Evolutionary conservation across 2,329 filamentous ascomycete species (phyloP).

Genomic region (Pseudogymnoascus sp.): DNA sequence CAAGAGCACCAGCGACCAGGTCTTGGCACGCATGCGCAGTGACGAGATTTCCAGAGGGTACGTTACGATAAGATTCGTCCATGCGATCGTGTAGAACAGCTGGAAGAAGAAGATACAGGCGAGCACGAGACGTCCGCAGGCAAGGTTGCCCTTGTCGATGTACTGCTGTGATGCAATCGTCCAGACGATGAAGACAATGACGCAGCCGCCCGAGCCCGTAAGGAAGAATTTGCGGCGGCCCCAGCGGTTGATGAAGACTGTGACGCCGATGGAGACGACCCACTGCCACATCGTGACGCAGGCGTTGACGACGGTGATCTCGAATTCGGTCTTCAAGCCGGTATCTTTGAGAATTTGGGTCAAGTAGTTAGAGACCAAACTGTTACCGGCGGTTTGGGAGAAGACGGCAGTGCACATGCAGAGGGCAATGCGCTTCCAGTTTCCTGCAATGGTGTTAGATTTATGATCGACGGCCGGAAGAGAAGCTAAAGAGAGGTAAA

Average conservation of each 20-base stretch:
- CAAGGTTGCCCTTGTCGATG: slow-evolving; percentile 28
- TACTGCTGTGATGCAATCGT: slow-evolving; percentile 35
- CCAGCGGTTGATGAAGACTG: slow-evolving; percentile 32
- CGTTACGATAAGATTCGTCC: slow-evolving; percentile 37
- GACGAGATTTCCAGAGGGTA: slow-evolving; percentile 38
- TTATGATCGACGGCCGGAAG: slow-evolving; percentile 21
- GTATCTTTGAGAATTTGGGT: slow-evolving; percentile 35
- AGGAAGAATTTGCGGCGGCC: slow-evolving; percentile 35
- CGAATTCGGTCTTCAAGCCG: slow-evolving; percentile 31
- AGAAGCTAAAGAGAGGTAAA: not conserved
- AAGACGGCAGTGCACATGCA: slow-evolving; percentile 36
- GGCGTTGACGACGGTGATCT: slow-evolving; percentile 37
- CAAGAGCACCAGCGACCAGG: slow-evolving; percentile 35
- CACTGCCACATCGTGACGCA: slow-evolving; percentile 38
- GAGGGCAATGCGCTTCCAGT: slow-evolving; percentile 35
- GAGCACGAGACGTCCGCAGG: slow-evolving; percentile 32
- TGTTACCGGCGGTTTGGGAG: slow-evolving; percentile 36
- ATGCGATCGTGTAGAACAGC: slow-evolving; percentile 36
- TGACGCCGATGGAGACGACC: slow-evolving; percentile 34
- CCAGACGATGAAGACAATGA: slow-evolving; percentile 32
- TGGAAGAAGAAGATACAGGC: slow-evolving; percentile 39
- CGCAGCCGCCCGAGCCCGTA: slow-evolving; percentile 32
- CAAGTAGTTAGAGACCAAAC: slow-evolving; percentile 38
- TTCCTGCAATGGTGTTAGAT: slow-evolving; percentile 21
- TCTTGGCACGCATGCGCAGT: slow-evolving; percentile 37